phyloP scores from a whole-genome alignment of 2,329 filamentous ascomycete genomes.

The Colletotrichum melonis region DNA sequence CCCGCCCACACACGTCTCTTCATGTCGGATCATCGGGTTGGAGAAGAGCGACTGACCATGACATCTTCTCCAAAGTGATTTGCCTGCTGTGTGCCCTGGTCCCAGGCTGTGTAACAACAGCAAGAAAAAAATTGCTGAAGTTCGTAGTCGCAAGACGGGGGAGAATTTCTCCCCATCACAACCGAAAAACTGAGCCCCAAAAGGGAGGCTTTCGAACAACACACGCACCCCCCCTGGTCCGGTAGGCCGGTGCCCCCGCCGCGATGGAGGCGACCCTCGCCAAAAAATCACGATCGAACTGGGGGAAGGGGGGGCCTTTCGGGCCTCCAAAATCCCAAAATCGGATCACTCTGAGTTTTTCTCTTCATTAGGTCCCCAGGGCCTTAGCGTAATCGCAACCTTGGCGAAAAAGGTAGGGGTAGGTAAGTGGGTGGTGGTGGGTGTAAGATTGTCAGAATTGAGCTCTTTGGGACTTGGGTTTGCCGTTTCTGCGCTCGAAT shows the following conservation, averaged over 20 bases:
- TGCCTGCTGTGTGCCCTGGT: not conserved
- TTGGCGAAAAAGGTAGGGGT: not conserved
- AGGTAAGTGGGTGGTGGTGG: no score
- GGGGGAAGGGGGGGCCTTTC: not conserved
- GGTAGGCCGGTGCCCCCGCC: not conserved
- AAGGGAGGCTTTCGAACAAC: not conserved
- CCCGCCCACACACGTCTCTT: not conserved
- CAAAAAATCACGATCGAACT: not conserved
- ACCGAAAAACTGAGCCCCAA: not conserved
- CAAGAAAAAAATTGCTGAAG: not conserved
- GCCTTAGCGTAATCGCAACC: not conserved
- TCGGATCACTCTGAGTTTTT: not conserved
- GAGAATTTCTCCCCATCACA: conserved; percentile 10
- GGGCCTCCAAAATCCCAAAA: not conserved
- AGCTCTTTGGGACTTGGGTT: not conserved
- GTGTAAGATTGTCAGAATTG: not conserved
- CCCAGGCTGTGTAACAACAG: not conserved
- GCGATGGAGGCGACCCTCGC: not conserved
- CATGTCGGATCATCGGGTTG: not conserved
- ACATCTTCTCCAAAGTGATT: not conserved
- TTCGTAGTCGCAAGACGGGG: not conserved
- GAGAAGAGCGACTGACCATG: not conserved
- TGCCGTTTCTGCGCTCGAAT: not conserved
- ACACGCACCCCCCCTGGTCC: not conserved
- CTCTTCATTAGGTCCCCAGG: not conserved